Conservation (phyloP, 1,139 yeast genomes). For the Pichia sp. region DNA sequence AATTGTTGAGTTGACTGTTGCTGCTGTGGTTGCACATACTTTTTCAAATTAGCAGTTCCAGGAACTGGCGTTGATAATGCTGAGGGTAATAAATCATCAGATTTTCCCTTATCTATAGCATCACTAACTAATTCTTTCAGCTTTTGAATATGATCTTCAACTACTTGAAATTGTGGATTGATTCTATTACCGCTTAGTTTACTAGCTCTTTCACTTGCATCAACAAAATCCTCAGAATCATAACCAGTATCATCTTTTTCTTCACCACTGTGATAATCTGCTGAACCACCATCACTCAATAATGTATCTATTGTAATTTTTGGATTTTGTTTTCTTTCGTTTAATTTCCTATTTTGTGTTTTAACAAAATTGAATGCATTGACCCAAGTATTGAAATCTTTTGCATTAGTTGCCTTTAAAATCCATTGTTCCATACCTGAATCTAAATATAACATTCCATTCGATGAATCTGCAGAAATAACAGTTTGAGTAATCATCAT, state of each 20-base stretch:
- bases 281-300: background rate
- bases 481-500: conserved; percentile 82
- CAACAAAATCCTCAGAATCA: background rate
- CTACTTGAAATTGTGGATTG: conserved; percentile 15
- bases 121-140: conserved; percentile 15
- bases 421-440: conserved; percentile 97
- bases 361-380: conserved; percentile 57
- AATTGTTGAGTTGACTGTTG: background rate
- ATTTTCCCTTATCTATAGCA: background rate
- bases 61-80: background rate
- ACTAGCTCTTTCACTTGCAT: background rate
- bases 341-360: conserved; percentile 18
- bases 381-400: conserved; percentile 78
- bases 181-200: background rate
- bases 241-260: background rate
- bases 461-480: conserved; percentile 67
- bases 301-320: background rate
- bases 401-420: conserved; percentile 56
- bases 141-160: conserved; percentile 16
- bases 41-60: background rate
- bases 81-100: background rate
- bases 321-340: conserved; percentile 2
- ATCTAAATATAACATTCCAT: conserved; percentile 70
- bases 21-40: background rate
- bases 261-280: too few species aligned